A percentile compares a stretch with the other conserved stretches of the same genome.
These are phyloP conservation scores for Paratinospora sagittata DNA, from an alignment of 164 flowering plant species.

Conservation along the genomic window DNA sequence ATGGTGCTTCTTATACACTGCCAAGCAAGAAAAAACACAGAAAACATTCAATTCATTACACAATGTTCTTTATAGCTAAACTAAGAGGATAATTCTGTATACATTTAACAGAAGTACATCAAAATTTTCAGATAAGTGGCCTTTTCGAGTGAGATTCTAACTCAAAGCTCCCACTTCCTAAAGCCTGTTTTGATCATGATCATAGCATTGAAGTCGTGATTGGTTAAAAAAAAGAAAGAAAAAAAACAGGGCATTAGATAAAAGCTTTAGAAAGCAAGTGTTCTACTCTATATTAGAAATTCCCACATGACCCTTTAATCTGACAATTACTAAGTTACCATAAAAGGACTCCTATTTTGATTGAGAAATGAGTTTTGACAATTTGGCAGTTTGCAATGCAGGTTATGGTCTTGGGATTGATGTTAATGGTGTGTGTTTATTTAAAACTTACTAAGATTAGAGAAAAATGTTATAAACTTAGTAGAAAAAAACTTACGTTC, in stretches of 20 bases:
- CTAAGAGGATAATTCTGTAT: no score
- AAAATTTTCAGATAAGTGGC: background rate
- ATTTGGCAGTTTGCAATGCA: no score
- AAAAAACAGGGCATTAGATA: background rate
- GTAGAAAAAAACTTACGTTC: slow-evolving; percentile 32
- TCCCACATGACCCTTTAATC: no score
- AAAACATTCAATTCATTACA: background rate
- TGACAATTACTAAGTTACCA: no score
- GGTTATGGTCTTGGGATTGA: no score
- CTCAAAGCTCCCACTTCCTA: background rate
- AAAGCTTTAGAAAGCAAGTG: background rate
- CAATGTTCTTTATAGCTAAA: no score
- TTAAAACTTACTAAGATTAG: no score
- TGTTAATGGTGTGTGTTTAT: no score
- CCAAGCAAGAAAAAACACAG: background rate
- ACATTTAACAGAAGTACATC: no score
- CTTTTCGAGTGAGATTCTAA: background rate
- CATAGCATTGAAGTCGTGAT: background rate
- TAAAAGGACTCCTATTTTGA: no score
- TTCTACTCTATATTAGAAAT: background rate
- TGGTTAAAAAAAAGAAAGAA: background rate
- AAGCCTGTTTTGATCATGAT: background rate
- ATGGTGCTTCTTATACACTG: slow-evolving; percentile 82
- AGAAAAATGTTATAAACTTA: no score
- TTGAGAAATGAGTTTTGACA: no score